A percentile compares a stretch with the other conserved stretches of the same genome.
Evolutionary conservation across 2,329 filamentous ascomycete species (phyloP).

Genomic region (Ciborinia camelliae): DNA sequence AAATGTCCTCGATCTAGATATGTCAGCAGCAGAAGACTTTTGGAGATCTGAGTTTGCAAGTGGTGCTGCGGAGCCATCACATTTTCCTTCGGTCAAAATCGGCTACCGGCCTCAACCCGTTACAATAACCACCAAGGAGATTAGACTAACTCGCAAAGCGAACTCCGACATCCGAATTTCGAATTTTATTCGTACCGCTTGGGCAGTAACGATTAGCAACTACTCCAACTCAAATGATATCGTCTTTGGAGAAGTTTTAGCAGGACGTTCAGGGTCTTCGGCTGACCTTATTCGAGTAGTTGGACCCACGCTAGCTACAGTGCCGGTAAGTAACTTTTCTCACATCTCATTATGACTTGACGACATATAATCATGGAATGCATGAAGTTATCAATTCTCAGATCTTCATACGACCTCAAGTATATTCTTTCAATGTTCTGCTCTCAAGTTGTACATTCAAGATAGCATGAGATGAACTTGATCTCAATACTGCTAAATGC

Average conservation of each 20-base stretch:
- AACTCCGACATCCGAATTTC: conserved; percentile 23
- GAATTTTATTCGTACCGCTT: conserved; percentile 36
- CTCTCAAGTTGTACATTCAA: neutral
- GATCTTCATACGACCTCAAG: neutral
- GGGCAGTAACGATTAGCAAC: conserved; percentile 41
- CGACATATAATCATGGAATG: neutral
- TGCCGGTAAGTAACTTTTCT: conserved; percentile 42
- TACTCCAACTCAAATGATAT: conserved; percentile 42
- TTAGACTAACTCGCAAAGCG: neutral
- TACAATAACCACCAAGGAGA: neutral
- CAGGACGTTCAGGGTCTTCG: conserved; percentile 42
- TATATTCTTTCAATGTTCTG: neutral
- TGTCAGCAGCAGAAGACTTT: conserved; percentile 42
- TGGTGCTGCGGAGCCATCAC: conserved; percentile 42
- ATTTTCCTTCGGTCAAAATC: conserved; percentile 41
- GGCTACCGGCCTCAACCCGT: neutral
- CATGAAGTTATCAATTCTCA: neutral
- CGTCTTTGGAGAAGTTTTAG: conserved; percentile 44
- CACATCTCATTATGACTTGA: conserved; percentile 24
- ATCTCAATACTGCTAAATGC: neutral
- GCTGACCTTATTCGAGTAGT: conserved; percentile 42
- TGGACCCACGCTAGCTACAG: conserved; percentile 43
- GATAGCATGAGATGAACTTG: neutral
- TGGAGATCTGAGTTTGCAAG: conserved; percentile 47
- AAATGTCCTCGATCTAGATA: conserved; percentile 43